Conservation (phyloP, 257 asterid species). For the Petunia axillaris region DNA sequence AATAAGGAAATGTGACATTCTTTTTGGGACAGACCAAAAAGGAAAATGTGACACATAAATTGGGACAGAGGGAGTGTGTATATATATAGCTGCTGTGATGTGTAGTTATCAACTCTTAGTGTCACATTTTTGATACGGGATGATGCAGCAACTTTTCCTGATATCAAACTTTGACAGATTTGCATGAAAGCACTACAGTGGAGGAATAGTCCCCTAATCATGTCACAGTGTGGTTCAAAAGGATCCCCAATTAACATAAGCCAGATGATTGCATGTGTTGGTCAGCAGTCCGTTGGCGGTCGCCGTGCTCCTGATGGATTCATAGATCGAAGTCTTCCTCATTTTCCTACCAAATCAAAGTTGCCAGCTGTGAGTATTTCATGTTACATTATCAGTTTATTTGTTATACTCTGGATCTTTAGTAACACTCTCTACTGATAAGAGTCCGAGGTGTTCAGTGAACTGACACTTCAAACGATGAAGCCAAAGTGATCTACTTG, state of each 20-base stretch:
- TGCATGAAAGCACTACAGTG: slow-evolving; percentile 77
- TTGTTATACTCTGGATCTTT: slow-evolving; percentile 22
- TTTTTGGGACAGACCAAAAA: too few relatives aligned
- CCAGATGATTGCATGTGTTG: slow-evolving; percentile 99
- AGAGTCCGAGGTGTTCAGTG: slow-evolving; percentile 2
- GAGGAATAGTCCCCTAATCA: slow-evolving; percentile 96
- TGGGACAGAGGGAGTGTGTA: too few relatives aligned
- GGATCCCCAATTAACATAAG: slow-evolving; percentile 94
- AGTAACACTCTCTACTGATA: not conserved
- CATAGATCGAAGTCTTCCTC: slow-evolving; percentile 92
- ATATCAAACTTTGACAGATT: slow-evolving; percentile 48
- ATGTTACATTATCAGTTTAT: not conserved
- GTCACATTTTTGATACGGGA: not conserved
- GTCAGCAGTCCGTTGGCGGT: slow-evolving; percentile 97
- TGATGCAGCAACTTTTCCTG: not conserved
- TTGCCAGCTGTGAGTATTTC: slow-evolving; percentile 73
- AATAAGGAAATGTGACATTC: too few relatives aligned
- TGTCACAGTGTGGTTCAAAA: slow-evolving; percentile 99
- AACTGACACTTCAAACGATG: too few relatives aligned
- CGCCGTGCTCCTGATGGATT: slow-evolving; percentile 97
- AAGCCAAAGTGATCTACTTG: too few relatives aligned
- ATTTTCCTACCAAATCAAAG: slow-evolving; percentile 77
- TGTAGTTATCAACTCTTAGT: too few relatives aligned
- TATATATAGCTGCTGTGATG: not conserved
- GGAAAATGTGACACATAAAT: too few relatives aligned